Percentiles rank a stretch among this genome's conserved stretches.
phyloP scores from a whole-genome alignment of 148 eudicot genomes.

The Rhododendron ferrugineum region DNA sequence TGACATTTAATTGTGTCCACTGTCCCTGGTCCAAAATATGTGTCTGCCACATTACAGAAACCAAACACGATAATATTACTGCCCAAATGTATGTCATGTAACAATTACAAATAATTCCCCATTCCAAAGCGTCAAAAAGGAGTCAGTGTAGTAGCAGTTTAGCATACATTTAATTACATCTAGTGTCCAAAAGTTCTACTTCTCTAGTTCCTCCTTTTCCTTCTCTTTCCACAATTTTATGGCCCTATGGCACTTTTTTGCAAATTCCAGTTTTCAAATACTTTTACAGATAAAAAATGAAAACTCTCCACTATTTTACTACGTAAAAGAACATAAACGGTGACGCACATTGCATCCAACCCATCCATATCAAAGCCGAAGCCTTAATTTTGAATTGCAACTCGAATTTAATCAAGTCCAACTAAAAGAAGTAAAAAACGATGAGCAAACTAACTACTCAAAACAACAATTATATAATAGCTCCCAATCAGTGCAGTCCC shows the following conservation, averaged over 20 bases:
- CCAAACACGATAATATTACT: background rate
- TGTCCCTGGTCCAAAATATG: conserved; percentile 80
- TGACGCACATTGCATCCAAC: background rate
- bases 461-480: background rate
- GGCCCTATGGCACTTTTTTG: background rate
- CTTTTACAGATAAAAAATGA: background rate
- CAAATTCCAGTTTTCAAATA: background rate
- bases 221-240: background rate
- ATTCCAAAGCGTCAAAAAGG: background rate
- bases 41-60: conserved; percentile 45
- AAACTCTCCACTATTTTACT: background rate
- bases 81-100: background rate
- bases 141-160: background rate
- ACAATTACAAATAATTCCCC: background rate
- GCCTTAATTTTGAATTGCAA: background rate
- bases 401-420: background rate
- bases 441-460: background rate
- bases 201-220: background rate
- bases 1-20: conserved; percentile 66
- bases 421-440: background rate
- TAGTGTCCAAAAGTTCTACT: background rate
- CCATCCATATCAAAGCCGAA: background rate
- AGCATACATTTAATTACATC: background rate
- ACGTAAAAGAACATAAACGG: background rate
- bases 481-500: background rate